Evolutionary conservation across 371 early-diverging fungal genomes (phyloP), one percentile per base, ranked within the genome.

Genomic region (Circinella umbellata): DNA sequence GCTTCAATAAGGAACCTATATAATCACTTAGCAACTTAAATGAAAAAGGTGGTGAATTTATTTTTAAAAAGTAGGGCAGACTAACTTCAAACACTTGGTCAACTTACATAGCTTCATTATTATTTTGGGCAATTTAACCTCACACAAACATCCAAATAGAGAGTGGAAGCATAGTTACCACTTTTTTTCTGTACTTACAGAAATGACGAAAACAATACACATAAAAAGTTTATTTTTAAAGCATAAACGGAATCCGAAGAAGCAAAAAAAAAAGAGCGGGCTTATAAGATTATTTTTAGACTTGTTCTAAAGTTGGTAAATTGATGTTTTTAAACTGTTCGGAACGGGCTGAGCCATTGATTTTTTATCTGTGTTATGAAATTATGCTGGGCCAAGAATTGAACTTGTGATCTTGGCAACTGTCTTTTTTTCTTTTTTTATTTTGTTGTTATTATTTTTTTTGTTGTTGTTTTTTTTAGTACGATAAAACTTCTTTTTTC

Each of bases 401-500:
- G 35, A 37, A 42, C 42, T 42, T 42, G 42, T 9, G 55, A 51
- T 53, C 55, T 55, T 65, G 27, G 57, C 57, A 57, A 34, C 62
- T 55, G 14, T 38, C 15, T 35, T 66, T 38, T 48, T 36, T 60
- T 57, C 18, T 38, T 38, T 13, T 67, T 59, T 47, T 35, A 11
- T 61, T 34, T 61, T 61, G 4, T 14, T 34, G 38, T 14, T n/a
- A 38, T 42, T 42, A 37, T 53, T 38, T 55, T 35, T 66, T 38
- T 48, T 15, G 20, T 57, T 39, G 5, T 38, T 10, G 39, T 67
- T 47, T 35, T n/a, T 61, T 34, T 61, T 61, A n/a, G 27, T 27
- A 27, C 27, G 27, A 27, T 49, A 49, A 27, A 54, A 54, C 65
- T 48, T 65, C 65, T 53, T 53, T 35, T 18, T 48, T 51, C 49